Percentiles rank a stretch among this genome's conserved stretches.
phyloP scores from a whole-genome alignment of 2,329 filamentous ascomycete species.

The Colletotrichum shisoi region DNA sequence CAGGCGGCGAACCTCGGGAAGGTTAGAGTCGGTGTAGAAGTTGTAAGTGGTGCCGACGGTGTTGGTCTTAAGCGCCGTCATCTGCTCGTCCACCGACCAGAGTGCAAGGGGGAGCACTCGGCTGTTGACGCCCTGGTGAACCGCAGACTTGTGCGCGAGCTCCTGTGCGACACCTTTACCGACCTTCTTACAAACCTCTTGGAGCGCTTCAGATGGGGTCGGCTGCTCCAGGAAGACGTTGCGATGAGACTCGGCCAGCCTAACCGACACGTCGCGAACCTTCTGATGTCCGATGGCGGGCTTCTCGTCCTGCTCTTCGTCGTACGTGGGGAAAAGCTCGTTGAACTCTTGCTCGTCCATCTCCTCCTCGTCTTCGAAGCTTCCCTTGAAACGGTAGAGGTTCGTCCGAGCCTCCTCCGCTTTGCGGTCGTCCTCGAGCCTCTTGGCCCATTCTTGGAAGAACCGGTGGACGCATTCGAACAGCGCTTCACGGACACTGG shows the following conservation, averaged over 20 bases:
- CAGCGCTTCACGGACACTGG: constrained; percentile 60
- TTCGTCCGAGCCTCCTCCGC: constrained; percentile 76
- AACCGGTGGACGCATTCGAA: constrained; percentile 74
- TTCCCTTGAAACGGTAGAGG: constrained; percentile 84
- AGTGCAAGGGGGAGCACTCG: constrained; percentile 72
- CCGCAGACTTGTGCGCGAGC: constrained; percentile 39
- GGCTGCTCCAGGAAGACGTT: constrained; percentile 58
- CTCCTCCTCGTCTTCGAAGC: constrained; percentile 77
- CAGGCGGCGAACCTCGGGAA: constrained; percentile 77
- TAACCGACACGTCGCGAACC: constrained; percentile 65
- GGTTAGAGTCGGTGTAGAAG: constrained; percentile 86
- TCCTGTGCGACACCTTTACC: constrained; percentile 51
- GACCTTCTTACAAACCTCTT: constrained; percentile 54
- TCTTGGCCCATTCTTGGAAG: constrained; percentile 81
- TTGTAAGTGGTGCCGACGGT: constrained; percentile 69
- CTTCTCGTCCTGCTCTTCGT: constrained; percentile 58
- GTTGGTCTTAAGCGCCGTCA: constrained; percentile 52
- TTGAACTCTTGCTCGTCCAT: constrained; percentile 77
- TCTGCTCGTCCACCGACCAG: constrained; percentile 69
- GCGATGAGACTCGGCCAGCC: constrained; percentile 68
- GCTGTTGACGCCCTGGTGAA: constrained; percentile 54
- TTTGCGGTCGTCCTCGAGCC: constrained; percentile 77
- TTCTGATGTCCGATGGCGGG: constrained; percentile 48
- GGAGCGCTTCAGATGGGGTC: constrained; percentile 54
- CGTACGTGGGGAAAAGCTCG: constrained; percentile 81